Base-by-base conservation (phyloP, 2,329 filamentous ascomycete genomes). In the Xylaria digitata region DNA sequence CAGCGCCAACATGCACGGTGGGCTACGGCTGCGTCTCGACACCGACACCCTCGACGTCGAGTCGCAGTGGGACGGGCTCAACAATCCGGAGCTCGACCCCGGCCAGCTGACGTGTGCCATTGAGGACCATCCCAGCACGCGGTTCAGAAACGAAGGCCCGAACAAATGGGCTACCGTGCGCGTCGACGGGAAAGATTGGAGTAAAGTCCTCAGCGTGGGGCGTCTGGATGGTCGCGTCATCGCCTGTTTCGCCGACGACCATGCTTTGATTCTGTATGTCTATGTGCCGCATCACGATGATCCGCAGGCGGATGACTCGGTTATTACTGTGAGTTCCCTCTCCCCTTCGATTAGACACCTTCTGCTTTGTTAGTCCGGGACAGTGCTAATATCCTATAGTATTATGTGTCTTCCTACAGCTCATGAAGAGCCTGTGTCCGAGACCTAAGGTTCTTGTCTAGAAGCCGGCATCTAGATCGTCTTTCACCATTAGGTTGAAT, bases 171-270 rank as follows among this genome's bases (percentile, higher is more conserved):
- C 94, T 0, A 93, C 88, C 26, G 95, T 98, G 42, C 86, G 92
- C 60, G 94, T 98, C 26, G 96, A 98, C 80, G 96, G 94, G 40
- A 91, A 89, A 78, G 96, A 99, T 78, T 98, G 96, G 95, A 93
- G 93, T 37, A 89, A 88, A 72, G 95, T 98, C n/a, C 84, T 99
- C 71, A 96, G 93, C 78, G 94, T 98, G 13, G 95, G 95, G 1
- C 85, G 94, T 57, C 82, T 98, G 34, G 95, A 96, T 73, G 95
- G 94, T 0, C 86, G 93, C 72, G 95, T 98, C 58, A 96, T 98
- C 82, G 96, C 94, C 63, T 97, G 94, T 77, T 94, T 96, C 78
- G 89, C 89, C 45, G 85, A 96, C 75, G 91, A 92, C 60, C 90
- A 94, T 77, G 92, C 92, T 2, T 78, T 96, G 69, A 93, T 96